phyloP scores from a whole-genome alignment of 805 yeast species.

The Barnettozyma botsteinii region DNA sequence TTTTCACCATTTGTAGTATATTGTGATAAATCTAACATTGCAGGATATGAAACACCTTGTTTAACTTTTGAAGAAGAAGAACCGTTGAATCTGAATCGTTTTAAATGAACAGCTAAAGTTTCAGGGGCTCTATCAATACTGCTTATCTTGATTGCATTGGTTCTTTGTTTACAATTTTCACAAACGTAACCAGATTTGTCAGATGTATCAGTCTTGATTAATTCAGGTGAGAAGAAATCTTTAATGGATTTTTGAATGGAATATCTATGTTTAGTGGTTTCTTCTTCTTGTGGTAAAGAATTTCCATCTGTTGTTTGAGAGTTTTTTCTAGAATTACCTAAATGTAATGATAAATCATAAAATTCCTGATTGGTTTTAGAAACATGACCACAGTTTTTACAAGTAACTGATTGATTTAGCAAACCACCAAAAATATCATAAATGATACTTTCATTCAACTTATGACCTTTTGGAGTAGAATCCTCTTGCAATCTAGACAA shows the following conservation, averaged over 20 bases:
- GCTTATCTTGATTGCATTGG: constrained; percentile 72
- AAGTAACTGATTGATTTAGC: constrained; percentile 76
- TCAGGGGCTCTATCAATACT: constrained; percentile 83
- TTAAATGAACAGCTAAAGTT: constrained; percentile 78
- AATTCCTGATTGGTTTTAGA: constrained; percentile 90
- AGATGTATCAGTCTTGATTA: constrained; percentile 58
- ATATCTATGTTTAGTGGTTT: constrained; percentile 35
- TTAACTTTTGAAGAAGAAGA: constrained; percentile 77
- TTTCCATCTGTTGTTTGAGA: constrained; percentile 7
- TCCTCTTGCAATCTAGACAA: constrained; percentile 88
- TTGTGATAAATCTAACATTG: constrained; percentile 64
- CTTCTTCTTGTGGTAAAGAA: constrained; percentile 11
- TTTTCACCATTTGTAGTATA: constrained; percentile 46
- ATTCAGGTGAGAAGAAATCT: constrained; percentile 81
- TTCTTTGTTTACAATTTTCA: constrained; percentile 73
- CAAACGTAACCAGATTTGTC: constrained; percentile 81
- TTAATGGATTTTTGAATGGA: constrained; percentile 68
- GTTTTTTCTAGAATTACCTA: constrained; percentile 31
- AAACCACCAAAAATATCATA: constrained; percentile 95
- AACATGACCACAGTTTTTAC: constrained; percentile 74
- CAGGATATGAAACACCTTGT: constrained; percentile 77
- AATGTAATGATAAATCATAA: constrained; percentile 82
- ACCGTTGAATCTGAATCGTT: constrained; percentile 86
- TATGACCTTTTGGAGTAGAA: constrained; percentile 83
- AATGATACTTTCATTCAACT: constrained; percentile 71